These are phyloP conservation scores for Trametes punicea DNA, from an alignment of 768 basidiomycete genomes.

Conservation along the genomic window DNA sequence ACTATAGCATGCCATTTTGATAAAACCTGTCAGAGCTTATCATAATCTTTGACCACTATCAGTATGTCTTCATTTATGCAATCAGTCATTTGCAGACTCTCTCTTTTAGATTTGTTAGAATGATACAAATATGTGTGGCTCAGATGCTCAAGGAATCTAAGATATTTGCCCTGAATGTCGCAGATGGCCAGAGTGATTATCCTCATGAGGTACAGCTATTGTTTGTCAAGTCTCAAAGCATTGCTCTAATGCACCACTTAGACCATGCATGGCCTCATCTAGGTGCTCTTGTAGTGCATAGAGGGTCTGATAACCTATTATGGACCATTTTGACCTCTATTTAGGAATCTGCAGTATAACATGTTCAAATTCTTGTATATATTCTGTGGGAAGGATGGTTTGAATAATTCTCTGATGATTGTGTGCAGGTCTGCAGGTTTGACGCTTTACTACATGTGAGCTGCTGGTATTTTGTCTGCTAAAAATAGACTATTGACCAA, in stretches of 20 bases:
- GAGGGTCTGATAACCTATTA: too few species aligned
- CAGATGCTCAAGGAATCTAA: conserved; percentile 91
- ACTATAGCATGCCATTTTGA: not conserved
- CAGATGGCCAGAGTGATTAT: conserved; percentile 69
- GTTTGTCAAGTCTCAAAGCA: not conserved
- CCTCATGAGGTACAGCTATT: conserved; percentile 39
- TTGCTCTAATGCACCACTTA: conserved; percentile 27
- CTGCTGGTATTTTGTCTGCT: not conserved
- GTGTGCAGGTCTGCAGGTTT: conserved; percentile 47
- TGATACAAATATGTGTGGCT: conserved; percentile 89
- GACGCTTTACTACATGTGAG: conserved; percentile 75
- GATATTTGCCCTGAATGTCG: conserved; percentile 88
- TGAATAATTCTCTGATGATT: conserved; percentile 13
- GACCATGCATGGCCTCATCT: conserved; percentile 69
- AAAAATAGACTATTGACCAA: not conserved
- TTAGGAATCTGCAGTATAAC: conserved; percentile 61
- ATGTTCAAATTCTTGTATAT: conserved; percentile 49
- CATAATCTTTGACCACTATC: conserved; percentile 76
- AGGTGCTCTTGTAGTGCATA: conserved; percentile 75
- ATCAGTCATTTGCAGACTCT: conserved; percentile 44
- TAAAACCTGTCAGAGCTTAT: conserved; percentile 66
- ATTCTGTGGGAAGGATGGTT: too few species aligned
- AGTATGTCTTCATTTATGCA: conserved; percentile 39
- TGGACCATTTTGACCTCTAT: not conserved
- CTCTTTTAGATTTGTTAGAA: conserved; percentile 47